Conservation (phyloP, 2,329 filamentous ascomycete genomes). For the Neofusicoccum laricinum region DNA sequence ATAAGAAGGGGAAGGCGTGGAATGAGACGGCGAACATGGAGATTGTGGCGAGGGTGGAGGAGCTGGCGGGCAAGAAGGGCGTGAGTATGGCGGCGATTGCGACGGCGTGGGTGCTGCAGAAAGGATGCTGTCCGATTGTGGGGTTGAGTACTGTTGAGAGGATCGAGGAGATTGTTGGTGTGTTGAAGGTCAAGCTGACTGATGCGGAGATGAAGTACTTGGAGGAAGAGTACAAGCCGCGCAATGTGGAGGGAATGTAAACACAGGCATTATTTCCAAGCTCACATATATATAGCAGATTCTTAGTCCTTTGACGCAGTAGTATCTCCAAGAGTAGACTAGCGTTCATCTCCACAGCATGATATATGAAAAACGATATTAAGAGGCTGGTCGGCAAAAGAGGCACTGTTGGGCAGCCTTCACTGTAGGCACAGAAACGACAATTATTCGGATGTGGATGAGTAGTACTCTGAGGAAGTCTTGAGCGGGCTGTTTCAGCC, state of each 20-base stretch:
- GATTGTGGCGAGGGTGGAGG: constrained; percentile 46
- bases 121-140: constrained; percentile 37
- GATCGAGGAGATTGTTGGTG: neutral
- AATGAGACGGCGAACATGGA: constrained; percentile 36
- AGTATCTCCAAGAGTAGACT: too few species aligned
- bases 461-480: too few species aligned
- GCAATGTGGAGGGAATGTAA: neutral
- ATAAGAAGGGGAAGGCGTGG: constrained; percentile 24
- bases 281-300: too few species aligned
- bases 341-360: too few species aligned
- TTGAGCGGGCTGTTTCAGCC: too few species aligned
- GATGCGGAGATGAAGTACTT: neutral
- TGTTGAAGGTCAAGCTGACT: neutral
- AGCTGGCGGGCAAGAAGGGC: constrained; percentile 44
- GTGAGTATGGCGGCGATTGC: constrained; percentile 37
- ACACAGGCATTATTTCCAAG: too few species aligned
- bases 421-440: too few species aligned
- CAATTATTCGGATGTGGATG: too few species aligned
- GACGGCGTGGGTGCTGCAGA: constrained; percentile 37
- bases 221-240: neutral
- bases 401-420: too few species aligned
- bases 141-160: constrained; percentile 32
- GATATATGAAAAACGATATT: too few species aligned
- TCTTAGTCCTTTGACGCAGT: too few species aligned
- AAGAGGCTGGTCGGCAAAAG: too few species aligned